Evolutionary conservation across 2,329 filamentous ascomycete species (phyloP).

Genomic region (Drechmeria coniospora): DNA sequence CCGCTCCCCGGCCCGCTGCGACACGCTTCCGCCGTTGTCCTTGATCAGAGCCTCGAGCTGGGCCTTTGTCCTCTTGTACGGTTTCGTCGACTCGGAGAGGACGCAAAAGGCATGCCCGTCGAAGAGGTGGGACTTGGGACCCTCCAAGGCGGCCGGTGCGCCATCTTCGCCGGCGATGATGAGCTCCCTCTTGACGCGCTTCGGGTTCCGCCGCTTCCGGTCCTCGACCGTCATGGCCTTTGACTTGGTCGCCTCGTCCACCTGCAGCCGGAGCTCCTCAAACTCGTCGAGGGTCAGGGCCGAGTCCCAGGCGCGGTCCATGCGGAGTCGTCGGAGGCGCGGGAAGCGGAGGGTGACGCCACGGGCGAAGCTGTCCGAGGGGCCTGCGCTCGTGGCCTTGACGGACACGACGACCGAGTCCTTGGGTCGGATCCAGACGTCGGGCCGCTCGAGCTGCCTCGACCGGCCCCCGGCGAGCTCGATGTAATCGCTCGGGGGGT

Average conservation of each 20-base stretch:
- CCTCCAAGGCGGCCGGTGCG: constrained; percentile 28
- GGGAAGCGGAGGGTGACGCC: constrained; percentile 77
- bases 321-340: constrained; percentile 64
- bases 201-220: constrained; percentile 35
- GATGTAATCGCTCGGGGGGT: constrained; percentile 63
- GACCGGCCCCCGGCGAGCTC: constrained; percentile 65
- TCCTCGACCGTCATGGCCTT: constrained; percentile 69
- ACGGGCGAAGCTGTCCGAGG: constrained; percentile 64
- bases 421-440: constrained; percentile 82
- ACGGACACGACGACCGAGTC: constrained; percentile 80
- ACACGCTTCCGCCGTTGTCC: constrained; percentile 63
- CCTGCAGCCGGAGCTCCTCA: constrained; percentile 49
- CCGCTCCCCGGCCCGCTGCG: constrained; percentile 51
- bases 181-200: constrained; percentile 53
- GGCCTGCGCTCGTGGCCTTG: constrained; percentile 67
- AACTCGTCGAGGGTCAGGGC: constrained; percentile 71
- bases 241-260: constrained; percentile 55
- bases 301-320: constrained; percentile 73
- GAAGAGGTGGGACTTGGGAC: constrained; percentile 51
- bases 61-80: constrained; percentile 58
- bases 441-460: constrained; percentile 60
- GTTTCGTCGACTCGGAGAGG: constrained; percentile 57
- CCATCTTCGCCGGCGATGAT: constrained; percentile 55
- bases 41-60: constrained; percentile 74
- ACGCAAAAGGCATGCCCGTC: constrained; percentile 67